Percentiles rank a stretch among this genome's conserved stretches.
Evolutionary conservation across 495 filamentous ascomycete genomes (phyloP).

Genomic region (Penicillium bialowiezense): DNA sequence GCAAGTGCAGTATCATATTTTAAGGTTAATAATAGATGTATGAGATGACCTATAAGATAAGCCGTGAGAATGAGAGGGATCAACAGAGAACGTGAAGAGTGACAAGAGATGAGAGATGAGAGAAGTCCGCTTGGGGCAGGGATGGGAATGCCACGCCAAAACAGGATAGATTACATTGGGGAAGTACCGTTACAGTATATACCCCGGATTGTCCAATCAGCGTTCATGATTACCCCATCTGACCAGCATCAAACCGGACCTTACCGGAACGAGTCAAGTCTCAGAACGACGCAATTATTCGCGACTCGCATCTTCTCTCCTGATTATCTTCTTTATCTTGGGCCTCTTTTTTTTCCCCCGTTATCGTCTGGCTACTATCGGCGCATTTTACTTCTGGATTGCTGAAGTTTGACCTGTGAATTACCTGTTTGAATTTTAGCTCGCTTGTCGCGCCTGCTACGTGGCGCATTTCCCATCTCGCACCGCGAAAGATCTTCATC

Average conservation of each 20-base stretch:
- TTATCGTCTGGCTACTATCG: background rate
- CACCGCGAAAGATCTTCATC: background rate
- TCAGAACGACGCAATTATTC: slow-evolving; percentile 15
- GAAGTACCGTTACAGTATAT: slow-evolving; percentile 4
- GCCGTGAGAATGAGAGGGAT: too few relatives aligned
- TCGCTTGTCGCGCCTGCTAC: slow-evolving; percentile 47
- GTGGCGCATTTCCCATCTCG: slow-evolving; percentile 32
- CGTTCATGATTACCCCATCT: slow-evolving; percentile 2
- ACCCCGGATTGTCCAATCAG: slow-evolving; percentile 7
- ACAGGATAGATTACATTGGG: slow-evolving; percentile 1
- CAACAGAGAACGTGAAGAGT: too few relatives aligned
- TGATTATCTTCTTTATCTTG: slow-evolving; percentile 21
- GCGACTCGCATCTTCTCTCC: slow-evolving; percentile 23
- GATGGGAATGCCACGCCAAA: slow-evolving; percentile 21
- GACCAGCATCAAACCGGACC: slow-evolving; percentile 16
- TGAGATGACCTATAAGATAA: too few relatives aligned
- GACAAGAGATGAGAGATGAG: too few relatives aligned
- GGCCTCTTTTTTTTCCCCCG: slow-evolving; percentile 4
- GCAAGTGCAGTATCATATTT: too few relatives aligned
- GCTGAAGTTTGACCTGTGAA: background rate
- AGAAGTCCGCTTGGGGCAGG: background rate
- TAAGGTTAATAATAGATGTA: too few relatives aligned
- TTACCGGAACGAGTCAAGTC: slow-evolving; percentile 27
- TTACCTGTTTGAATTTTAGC: slow-evolving; percentile 6
- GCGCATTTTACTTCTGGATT: background rate